Evolutionary conservation across 768 basidiomycete genomes (phyloP).

Genomic region (Pleurotus tuber-regium): DNA sequence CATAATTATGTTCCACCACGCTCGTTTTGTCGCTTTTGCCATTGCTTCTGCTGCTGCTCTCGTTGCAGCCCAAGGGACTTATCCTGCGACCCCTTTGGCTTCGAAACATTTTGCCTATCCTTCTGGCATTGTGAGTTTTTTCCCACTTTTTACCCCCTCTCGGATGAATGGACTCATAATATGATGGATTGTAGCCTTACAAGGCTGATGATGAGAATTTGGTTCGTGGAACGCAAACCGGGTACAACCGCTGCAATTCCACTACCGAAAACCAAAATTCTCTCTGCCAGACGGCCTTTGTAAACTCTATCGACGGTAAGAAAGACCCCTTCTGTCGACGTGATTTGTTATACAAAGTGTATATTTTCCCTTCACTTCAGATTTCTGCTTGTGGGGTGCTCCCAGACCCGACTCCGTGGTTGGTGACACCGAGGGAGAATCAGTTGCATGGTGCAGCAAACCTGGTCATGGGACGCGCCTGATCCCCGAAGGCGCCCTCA

Average conservation of each 20-base stretch:
- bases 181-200: conserved; percentile 9
- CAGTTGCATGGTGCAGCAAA: conserved; percentile 79
- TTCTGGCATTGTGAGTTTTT: conserved; percentile 6
- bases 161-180: not conserved
- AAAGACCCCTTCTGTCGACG: not conserved
- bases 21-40: conserved; percentile 10
- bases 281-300: conserved; percentile 50
- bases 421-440: conserved; percentile 64
- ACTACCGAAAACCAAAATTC: conserved; percentile 50
- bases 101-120: conserved; percentile 6
- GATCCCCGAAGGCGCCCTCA: conserved; percentile 64
- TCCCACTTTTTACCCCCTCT: too few relatives aligned
- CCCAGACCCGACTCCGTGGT: conserved; percentile 49
- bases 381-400: conserved; percentile 71
- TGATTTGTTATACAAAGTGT: not conserved
- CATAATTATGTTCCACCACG: conserved; percentile 9
- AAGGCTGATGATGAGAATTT: conserved; percentile 14
- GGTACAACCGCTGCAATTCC: conserved; percentile 62
- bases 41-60: conserved; percentile 5
- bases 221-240: conserved; percentile 49
- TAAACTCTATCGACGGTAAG: conserved; percentile 50
- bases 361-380: too few relatives aligned
- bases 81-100: conserved; percentile 7
- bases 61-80: not conserved
- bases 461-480: conserved; percentile 67